These are phyloP conservation scores for Polyrhizophydium stewartii DNA, from an alignment of 371 early-diverging fungal genomes.

Conservation along the genomic window DNA sequence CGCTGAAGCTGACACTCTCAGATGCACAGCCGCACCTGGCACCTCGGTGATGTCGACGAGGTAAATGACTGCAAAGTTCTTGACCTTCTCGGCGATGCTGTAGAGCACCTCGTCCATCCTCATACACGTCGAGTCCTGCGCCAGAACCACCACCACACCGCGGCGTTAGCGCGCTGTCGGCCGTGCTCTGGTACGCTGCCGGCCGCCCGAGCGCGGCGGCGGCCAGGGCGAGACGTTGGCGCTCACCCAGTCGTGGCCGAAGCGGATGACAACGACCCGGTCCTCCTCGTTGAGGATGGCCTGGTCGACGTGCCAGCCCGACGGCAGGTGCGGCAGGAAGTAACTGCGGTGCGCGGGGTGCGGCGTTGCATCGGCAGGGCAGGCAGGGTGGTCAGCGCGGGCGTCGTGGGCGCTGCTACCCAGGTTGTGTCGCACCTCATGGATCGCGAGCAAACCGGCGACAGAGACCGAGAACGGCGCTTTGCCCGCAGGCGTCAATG, in stretches of 20 bases:
- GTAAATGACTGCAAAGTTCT: conserved; percentile 96
- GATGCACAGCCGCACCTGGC: conserved; percentile 28
- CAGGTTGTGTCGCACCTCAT: too few species aligned
- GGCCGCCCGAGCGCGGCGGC: background rate
- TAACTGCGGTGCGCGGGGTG: too few species aligned
- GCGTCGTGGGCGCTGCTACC: too few species aligned
- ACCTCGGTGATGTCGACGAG: conserved; percentile 53
- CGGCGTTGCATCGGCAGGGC: too few species aligned
- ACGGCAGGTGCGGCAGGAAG: conserved; percentile 47
- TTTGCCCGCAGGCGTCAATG: too few species aligned
- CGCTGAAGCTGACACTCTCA: background rate
- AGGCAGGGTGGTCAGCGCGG: too few species aligned
- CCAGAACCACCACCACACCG: background rate
- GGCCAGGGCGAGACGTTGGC: background rate
- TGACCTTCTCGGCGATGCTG: conserved; percentile 88
- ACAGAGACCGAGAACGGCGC: too few species aligned
- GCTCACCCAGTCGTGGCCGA: conserved; percentile 91
- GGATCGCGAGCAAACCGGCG: too few species aligned
- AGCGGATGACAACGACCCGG: conserved; percentile 92
- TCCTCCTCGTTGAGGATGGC: conserved; percentile 98
- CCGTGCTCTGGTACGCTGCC: background rate
- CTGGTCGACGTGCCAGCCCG: conserved; percentile 98
- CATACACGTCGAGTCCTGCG: conserved; percentile 90
- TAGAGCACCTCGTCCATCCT: conserved; percentile 94
- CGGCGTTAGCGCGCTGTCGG: background rate